Evolutionary conservation across 1,284 basidiomycete genomes (phyloP).

Genomic region (Boletus sp.): DNA sequence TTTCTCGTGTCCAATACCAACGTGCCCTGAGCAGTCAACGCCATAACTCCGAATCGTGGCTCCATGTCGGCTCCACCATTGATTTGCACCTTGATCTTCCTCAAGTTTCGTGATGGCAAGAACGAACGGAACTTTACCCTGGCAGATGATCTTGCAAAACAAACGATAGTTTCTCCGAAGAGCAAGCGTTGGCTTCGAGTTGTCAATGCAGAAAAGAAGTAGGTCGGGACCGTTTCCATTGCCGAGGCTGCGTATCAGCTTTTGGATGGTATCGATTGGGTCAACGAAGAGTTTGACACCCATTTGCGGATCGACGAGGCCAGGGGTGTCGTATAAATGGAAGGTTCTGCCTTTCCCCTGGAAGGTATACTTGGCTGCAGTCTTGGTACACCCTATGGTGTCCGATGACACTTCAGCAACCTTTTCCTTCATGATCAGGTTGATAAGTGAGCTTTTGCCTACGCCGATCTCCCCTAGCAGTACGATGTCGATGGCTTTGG

Average conservation of each 20-base stretch:
- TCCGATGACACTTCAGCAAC: constrained; percentile 27
- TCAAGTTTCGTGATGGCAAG: constrained; percentile 29
- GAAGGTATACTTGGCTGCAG: constrained; percentile 13
- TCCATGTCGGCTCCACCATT: constrained; percentile 35
- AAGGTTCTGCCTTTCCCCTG: constrained; percentile 19
- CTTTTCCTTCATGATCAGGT: constrained; percentile 12
- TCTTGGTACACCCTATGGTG: constrained; percentile 21
- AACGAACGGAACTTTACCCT: constrained; percentile 21
- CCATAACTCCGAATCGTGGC: constrained; percentile 27
- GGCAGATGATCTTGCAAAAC: constrained; percentile 28
- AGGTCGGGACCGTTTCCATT: constrained; percentile 32
- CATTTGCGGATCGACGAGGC: constrained; percentile 39
- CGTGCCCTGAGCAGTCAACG: constrained; percentile 29
- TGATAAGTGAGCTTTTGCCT: constrained; percentile 33
- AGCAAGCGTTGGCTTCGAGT: constrained; percentile 32
- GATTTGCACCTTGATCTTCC: constrained; percentile 24
- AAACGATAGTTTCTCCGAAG: constrained; percentile 29
- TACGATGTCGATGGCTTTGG: constrained; percentile 16
- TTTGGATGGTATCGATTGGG: constrained; percentile 33
- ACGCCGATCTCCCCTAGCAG: constrained; percentile 29
- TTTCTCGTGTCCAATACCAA: constrained; percentile 30
- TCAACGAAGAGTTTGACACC: constrained; percentile 24
- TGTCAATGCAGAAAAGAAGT: constrained; percentile 39
- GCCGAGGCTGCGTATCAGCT: constrained; percentile 31
- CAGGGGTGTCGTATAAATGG: constrained; percentile 39